Base-by-base conservation (phyloP, 768 basidiomycete species). In the Hypholoma fasciculare region DNA sequence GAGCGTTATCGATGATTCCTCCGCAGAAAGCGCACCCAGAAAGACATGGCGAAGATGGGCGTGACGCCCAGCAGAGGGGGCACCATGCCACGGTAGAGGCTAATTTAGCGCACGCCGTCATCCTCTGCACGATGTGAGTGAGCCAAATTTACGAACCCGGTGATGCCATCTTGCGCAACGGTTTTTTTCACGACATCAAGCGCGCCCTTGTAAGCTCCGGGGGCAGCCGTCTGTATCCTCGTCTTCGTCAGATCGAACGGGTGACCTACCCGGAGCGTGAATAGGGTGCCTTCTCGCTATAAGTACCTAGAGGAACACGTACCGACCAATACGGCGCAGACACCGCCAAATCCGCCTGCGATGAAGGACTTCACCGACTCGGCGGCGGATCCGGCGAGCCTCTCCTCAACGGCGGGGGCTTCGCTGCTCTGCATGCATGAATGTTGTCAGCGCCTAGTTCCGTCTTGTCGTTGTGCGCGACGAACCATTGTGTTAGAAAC, bases 211-310 rank as follows among this genome's bases (percentile, higher is more conserved):
- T 99, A 99, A 47, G 85, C 81, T 4, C 97, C 96, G 9, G 90
- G 84, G 14, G 85, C 64, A 9, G 97, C 96, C 5, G 97, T 98
- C 74, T 99, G 97, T 60, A 99, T 73, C 44, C 96, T 84, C n/a
- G 92, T 94, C 77, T 96, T 96, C 58, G 93, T 97, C 67, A 98
- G 77, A 75, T 99, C 97, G 71, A 98, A 99, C 8, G 97, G 97
- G 69, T 99, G 97, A 1, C 97, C 96, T 93, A 52, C 55, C 23
- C 30, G 26, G 20, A 20, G 52, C 34, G 52, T 51, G 43, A 53
- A 53, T 26, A 47, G 46, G 30, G 49, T 16, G 8, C 50, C 19
- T 52, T 13, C 55, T 27, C 46, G 49, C 52, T 47, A 58, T 23
- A 52, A 44, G 43, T 44, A 42, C 20, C 23, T 26, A 19, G 2